These are phyloP conservation scores for Lumnitzera racemosa DNA, from an alignment of 345 rosid genomes.

Conservation along the genomic window DNA sequence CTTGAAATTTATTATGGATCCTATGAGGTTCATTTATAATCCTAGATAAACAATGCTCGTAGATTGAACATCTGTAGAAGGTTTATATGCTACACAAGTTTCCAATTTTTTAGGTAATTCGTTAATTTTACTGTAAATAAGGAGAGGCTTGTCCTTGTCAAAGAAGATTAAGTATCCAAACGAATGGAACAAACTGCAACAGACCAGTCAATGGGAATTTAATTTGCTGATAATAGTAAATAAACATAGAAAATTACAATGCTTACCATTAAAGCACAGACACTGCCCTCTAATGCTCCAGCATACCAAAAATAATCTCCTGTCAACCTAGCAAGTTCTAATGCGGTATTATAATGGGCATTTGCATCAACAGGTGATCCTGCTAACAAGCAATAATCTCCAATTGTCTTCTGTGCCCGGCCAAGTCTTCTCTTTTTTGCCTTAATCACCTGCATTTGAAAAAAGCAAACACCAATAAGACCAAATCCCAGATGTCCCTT, in stretches of 20 bases:
- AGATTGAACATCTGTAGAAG: no score
- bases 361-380: conserved; percentile 99
- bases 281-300: conserved; percentile 96
- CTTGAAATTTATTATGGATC: no score
- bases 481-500: background rate
- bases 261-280: conserved; percentile 85
- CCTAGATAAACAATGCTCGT: no score
- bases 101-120: no score
- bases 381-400: conserved; percentile 94
- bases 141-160: no score
- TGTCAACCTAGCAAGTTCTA: conserved; percentile 84
- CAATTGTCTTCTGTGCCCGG: conserved; percentile 96
- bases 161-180: no score
- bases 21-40: no score
- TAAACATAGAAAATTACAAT: background rate
- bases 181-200: no score
- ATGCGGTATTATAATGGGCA: conserved; percentile 90
- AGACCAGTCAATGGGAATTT: no score
- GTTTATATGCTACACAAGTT: no score
- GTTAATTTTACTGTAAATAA: no score
- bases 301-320: conserved; percentile 95
- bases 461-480: conserved; percentile 20
- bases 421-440: conserved; percentile 93
- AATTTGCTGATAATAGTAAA: background rate
- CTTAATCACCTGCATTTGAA: conserved; percentile 70